Conservation (phyloP, 257 asterid species). For the Solanum virginianum region DNA sequence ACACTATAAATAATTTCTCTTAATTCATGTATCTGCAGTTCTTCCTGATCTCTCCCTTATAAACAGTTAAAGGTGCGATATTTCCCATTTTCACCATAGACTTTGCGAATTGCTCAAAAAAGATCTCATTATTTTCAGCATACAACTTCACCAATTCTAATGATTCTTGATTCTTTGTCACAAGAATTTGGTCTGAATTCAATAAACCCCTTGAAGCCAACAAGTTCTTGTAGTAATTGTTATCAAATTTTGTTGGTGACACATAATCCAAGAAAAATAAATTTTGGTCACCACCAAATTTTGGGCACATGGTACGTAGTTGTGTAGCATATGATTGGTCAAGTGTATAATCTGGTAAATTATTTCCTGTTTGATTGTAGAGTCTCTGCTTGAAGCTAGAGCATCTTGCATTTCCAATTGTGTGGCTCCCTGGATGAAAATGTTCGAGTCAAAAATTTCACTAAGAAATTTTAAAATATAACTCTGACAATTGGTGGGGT, state of each 20-base stretch:
- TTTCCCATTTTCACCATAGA: slow-evolving; percentile 82
- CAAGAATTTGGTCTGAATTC: slow-evolving; percentile 68
- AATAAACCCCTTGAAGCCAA: slow-evolving; percentile 54
- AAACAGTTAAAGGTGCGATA: slow-evolving; percentile 71
- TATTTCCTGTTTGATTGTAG: slow-evolving; percentile 61
- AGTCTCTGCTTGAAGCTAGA: slow-evolving; percentile 77
- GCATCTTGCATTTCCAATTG: slow-evolving; percentile 71
- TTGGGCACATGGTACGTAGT: slow-evolving; percentile 54
- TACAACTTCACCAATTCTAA: slow-evolving; percentile 55
- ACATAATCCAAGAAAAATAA: slow-evolving; percentile 50
- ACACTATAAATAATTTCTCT: not conserved
- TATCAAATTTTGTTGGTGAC: slow-evolving; percentile 57
- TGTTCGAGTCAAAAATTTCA: not conserved
- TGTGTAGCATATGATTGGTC: slow-evolving; percentile 46
- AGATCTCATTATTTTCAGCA: slow-evolving; percentile 37
- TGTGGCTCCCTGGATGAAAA: slow-evolving; percentile 58
- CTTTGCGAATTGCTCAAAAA: slow-evolving; percentile 60
- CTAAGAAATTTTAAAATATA: not conserved
- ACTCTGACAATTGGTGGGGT: no score
- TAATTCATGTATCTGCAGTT: slow-evolving; percentile 55
- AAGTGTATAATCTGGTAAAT: slow-evolving; percentile 37
- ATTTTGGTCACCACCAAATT: slow-evolving; percentile 76
- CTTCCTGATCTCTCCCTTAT: slow-evolving; percentile 57
- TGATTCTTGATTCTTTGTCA: slow-evolving; percentile 47
- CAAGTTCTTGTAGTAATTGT: slow-evolving; percentile 62